A percentile compares a stretch with the other conserved stretches of the same genome.
Evolutionary conservation across 768 basidiomycete species (phyloP).

Genomic region (Trametes villosa): DNA sequence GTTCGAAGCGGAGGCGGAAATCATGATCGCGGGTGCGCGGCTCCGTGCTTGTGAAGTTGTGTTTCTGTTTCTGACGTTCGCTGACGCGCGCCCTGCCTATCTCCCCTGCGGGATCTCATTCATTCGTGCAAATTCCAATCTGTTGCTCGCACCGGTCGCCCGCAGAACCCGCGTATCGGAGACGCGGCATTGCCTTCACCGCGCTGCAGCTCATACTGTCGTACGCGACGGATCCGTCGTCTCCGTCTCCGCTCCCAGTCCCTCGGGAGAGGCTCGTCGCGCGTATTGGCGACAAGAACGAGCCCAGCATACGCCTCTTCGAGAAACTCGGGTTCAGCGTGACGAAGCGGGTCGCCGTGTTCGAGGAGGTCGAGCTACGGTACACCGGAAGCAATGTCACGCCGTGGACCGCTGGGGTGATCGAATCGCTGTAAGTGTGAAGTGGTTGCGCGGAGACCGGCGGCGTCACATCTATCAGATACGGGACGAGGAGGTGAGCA

Average conservation of each 20-base stretch:
- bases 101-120: conserved; percentile 1
- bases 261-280: conserved; percentile 59
- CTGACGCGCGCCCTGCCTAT: neutral
- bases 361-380: conserved; percentile 85
- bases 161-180: conserved; percentile 66
- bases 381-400: conserved; percentile 19
- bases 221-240: conserved; percentile 55
- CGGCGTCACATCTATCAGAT: neutral
- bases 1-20: conserved; percentile 82
- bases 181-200: conserved; percentile 66
- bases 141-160: neutral
- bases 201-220: conserved; percentile 68
- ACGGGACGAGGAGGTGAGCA: neutral
- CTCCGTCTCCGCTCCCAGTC: conserved; percentile 43
- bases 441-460: neutral
- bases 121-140: neutral
- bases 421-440: neutral
- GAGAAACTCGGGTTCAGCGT: conserved; percentile 74
- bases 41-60: neutral
- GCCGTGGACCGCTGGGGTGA: conserved; percentile 23
- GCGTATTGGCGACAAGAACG: conserved; percentile 73
- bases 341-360: conserved; percentile 71
- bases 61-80: neutral
- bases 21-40: conserved; percentile 87
- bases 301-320: conserved; percentile 73